phyloP scores from a whole-genome alignment of 2,329 filamentous ascomycete species.

The Pseudogymnoascus sp. region DNA sequence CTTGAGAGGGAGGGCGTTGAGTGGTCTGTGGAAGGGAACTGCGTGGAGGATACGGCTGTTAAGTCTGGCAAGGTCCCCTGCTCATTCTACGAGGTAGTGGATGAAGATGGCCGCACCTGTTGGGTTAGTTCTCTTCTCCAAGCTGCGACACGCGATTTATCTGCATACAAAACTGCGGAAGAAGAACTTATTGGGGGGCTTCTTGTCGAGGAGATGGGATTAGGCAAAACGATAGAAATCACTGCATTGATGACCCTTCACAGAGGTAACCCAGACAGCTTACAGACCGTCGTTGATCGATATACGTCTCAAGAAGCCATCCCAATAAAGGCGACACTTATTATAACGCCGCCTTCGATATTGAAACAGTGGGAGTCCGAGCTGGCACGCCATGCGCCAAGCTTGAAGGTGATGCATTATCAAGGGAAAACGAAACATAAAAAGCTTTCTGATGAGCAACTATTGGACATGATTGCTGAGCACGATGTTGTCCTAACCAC shows the following conservation, averaged over 20 bases:
- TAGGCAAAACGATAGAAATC: conserved; percentile 74
- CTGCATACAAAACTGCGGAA: conserved; percentile 33
- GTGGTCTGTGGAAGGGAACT: conserved; percentile 30
- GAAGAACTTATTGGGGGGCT: conserved; percentile 48
- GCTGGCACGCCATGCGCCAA: conserved; percentile 50
- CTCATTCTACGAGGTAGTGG: conserved; percentile 39
- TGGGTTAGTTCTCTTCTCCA: conserved; percentile 60
- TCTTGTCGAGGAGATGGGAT: conserved; percentile 74
- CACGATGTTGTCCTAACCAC: conserved; percentile 59
- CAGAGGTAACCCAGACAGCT: conserved; percentile 29
- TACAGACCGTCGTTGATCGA: conserved; percentile 28
- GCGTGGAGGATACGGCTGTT: neutral
- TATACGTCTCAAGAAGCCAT: conserved; percentile 33
- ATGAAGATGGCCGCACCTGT: conserved; percentile 40
- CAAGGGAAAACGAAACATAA: conserved; percentile 37
- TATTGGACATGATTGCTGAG: conserved; percentile 39
- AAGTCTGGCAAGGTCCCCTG: neutral
- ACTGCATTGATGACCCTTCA: conserved; percentile 64
- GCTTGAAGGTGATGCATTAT: conserved; percentile 50
- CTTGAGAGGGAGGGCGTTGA: conserved; percentile 56
- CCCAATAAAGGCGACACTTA: conserved; percentile 50
- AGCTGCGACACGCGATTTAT: conserved; percentile 44
- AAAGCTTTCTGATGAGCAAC: conserved; percentile 24
- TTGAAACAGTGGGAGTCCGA: conserved; percentile 57
- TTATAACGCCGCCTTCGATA: conserved; percentile 52